phyloP scores from a whole-genome alignment of 2,329 filamentous ascomycete species.

The Canariomyces notabilis region DNA sequence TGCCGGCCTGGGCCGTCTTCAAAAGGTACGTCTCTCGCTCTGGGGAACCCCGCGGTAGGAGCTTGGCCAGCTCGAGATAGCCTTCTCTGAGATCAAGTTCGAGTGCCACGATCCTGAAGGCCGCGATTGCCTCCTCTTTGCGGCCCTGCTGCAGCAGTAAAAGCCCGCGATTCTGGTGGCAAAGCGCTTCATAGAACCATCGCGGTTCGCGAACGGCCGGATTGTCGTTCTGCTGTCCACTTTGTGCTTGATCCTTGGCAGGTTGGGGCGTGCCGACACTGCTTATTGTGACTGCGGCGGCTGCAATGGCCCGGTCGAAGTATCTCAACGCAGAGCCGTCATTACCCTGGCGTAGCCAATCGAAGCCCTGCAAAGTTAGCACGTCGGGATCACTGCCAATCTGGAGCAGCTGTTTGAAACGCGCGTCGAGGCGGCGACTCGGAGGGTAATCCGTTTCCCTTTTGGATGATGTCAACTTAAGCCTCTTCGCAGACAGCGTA shows the following conservation, averaged over 20 bases:
- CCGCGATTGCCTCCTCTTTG: slow-evolving; percentile 19
- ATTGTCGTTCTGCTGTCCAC: background rate
- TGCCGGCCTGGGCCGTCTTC: slow-evolving; percentile 31
- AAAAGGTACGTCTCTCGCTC: slow-evolving; percentile 26
- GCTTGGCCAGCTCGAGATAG: slow-evolving; percentile 26
- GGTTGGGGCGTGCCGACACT: background rate
- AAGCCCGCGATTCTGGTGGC: slow-evolving; percentile 28
- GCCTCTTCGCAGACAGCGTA: slow-evolving; percentile 30
- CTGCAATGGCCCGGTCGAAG: slow-evolving; percentile 27
- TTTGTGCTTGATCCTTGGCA: background rate
- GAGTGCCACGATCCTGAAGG: slow-evolving; percentile 27
- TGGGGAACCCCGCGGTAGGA: slow-evolving; percentile 24
- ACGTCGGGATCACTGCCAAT: slow-evolving; percentile 29
- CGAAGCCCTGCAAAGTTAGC: slow-evolving; percentile 33
- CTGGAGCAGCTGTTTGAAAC: slow-evolving; percentile 23
- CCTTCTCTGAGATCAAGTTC: slow-evolving; percentile 30
- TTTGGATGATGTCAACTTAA: slow-evolving; percentile 2
- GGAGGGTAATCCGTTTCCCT: too few species aligned
- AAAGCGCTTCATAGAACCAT: slow-evolving; percentile 35
- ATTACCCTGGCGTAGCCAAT: slow-evolving; percentile 21
- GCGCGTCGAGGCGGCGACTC: slow-evolving; percentile 13
- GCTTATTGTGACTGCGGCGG: background rate
- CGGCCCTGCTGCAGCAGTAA: slow-evolving; percentile 22
- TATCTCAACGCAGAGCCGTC: slow-evolving; percentile 28
- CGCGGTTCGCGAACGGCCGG: slow-evolving; percentile 12